Evolutionary conservation across 129 eudicot genomes (phyloP).

Genomic region (Solidago caesia): DNA sequence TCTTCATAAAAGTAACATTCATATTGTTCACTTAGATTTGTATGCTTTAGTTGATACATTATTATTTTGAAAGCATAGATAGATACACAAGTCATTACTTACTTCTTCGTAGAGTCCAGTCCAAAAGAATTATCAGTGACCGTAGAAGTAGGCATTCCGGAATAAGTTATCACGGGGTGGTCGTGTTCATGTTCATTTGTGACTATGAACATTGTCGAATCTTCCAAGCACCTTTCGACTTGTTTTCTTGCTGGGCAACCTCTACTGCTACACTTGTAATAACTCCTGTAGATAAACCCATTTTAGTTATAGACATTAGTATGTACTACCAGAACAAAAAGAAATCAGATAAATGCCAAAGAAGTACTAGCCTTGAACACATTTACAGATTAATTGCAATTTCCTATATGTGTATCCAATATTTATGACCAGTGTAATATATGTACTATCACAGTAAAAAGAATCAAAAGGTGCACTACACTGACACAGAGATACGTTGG

Average conservation of each 20-base stretch:
- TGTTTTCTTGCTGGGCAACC: conserved; percentile 99
- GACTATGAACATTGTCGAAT: conserved; percentile 88
- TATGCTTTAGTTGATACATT: neutral
- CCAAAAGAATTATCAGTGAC: conserved; percentile 15
- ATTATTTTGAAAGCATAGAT: neutral
- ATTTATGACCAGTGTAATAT: neutral
- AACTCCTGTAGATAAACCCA: conserved; percentile 62
- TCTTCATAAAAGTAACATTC: neutral
- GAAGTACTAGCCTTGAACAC: conserved; percentile 4
- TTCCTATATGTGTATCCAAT: neutral
- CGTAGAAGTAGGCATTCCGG: conserved; percentile 3
- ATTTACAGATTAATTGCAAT: neutral
- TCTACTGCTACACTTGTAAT: conserved; percentile 95
- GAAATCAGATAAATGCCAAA: conserved; percentile 10
- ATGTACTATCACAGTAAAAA: neutral
- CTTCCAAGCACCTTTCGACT: conserved; percentile 93
- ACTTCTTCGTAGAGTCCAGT: conserved; percentile 4
- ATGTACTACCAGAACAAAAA: neutral
- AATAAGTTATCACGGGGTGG: conserved; percentile 78
- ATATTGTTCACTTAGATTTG: neutral
- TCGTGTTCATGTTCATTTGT: conserved; percentile 95
- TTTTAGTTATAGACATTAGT: too few relatives aligned
- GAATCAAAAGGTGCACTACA: neutral
- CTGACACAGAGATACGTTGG: conserved; percentile 31
- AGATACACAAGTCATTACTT: neutral